phyloP scores from a whole-genome alignment of 1,284 basidiomycete genomes.

The Blastosporella zonata region DNA sequence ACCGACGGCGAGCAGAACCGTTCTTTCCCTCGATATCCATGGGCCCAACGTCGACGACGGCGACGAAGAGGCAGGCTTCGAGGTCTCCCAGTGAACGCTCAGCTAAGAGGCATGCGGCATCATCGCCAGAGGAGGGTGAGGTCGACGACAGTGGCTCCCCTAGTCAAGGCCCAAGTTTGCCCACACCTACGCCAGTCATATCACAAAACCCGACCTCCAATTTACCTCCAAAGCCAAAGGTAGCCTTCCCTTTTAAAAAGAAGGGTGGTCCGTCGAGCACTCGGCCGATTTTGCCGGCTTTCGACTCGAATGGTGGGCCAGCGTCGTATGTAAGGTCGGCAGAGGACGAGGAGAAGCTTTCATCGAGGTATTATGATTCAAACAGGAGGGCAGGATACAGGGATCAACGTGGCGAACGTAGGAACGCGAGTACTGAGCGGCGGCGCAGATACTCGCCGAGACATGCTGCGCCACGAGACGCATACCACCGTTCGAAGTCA shows the following conservation, averaged over 20 bases:
- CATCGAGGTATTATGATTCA: conserved; percentile 28
- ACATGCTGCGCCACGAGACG: conserved; percentile 17
- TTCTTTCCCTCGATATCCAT: conserved; percentile 19
- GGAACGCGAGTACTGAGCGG: conserved; percentile 29
- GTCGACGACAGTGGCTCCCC: conserved; percentile 44
- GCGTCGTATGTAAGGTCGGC: conserved; percentile 42
- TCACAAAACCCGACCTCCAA: conserved; percentile 27
- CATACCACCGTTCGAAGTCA: conserved; percentile 29
- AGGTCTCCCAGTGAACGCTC: conserved; percentile 46
- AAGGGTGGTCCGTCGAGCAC: conserved; percentile 32
- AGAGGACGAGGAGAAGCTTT: conserved; percentile 40
- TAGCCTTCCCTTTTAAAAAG: conserved; percentile 74
- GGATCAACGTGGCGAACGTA: conserved; percentile 27
- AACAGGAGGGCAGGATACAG: conserved; percentile 14
- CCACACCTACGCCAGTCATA: conserved; percentile 23
- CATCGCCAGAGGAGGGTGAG: conserved; percentile 78
- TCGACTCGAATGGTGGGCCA: conserved; percentile 20
- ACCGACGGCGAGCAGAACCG: conserved; percentile 12
- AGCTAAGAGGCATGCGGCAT: conserved; percentile 54
- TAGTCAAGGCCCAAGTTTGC: conserved; percentile 18
- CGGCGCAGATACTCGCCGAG: conserved; percentile 22
- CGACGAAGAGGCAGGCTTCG: conserved; percentile 57
- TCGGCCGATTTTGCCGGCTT: conserved; percentile 7
- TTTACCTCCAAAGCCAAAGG: conserved; percentile 35
- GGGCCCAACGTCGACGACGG: conserved; percentile 32